Base-by-base conservation (phyloP, 2,329 filamentous ascomycete genomes). In the Fusarium poae region DNA sequence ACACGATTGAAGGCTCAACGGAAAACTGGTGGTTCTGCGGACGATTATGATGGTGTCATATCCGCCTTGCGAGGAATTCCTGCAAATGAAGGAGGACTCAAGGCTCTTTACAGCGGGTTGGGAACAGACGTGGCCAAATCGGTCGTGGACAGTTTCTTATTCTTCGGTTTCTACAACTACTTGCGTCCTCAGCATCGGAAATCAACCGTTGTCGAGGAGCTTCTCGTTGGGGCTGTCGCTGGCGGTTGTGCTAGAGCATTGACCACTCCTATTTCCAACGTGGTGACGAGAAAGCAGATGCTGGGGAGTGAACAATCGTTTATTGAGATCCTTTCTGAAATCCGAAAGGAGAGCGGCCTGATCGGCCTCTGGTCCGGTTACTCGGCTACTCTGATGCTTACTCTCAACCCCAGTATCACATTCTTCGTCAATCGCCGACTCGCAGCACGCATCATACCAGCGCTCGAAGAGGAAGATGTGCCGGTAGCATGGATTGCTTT, bases 321-420 rank as follows among this genome's bases (percentile, higher is more conserved):
- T 6, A 72, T 78, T 29, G 84, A 90, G 51, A 92, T 93, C 30
- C 84, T 90, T 20, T 78, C 82, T 2, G 83, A 87, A 42, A 94
- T 97, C 62, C 80, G 82, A 40, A 74, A 81, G 3, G 91, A 95
- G 76, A 91, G 91, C 71, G 93, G 94, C 0, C 62, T 94, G 12
- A 76, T 82, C 44, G 93, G 93, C 4, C 91, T 97, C 73, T 97
- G 94, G 94, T 91, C 93, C 1, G 94, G 94, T 1, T 97, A 97
- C 77, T 92, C 91, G 21, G 93, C 93, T 3, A 90, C 87, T 23
- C 78, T 97, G 60, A 84, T 97, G 39, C 81, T 97, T 51, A 94
- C 94, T 1, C 83, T 97, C 29, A 97, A 97, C 74, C 94, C 94
- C 2, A 91, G 91, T 68, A 86, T 97, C 67, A 97, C 94, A 0